Evolutionary conservation across 805 yeast genomes (phyloP), one percentile per base, ranked within the genome.

Genomic region (Ogataea trehaloabstinens): DNA sequence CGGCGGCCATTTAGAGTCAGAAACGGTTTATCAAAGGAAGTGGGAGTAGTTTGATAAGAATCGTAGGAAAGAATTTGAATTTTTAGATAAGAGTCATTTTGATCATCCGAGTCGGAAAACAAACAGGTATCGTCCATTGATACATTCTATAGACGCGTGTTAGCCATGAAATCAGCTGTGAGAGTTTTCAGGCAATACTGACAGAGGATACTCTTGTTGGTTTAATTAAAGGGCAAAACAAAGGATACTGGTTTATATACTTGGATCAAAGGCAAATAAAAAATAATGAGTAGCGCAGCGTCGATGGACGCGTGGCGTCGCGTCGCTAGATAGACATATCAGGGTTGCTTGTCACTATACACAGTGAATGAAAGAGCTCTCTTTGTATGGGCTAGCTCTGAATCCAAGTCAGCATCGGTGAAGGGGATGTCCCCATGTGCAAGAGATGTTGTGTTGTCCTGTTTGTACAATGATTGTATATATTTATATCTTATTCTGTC

Each of bases 31-130:
- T 85, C 95, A 16, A 84, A 55, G 1, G 58, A 49, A 4, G 78
- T 60, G 0, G 90, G 85, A 4, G 56, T 37, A n/a, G 69, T 44
- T 51, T 75, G 83, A 54, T 85, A 85, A n/a, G 76, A 67, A 54
- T 85, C 95, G 48, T 73, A 76, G 38, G 74, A 71, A 44, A 78
- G 74, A 39, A 85, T 68, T 53, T 84, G 90, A 10, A 83, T 51
- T 34, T 65, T 65, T 25, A 70, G 39, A n/a, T 49, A 46, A n/a
- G 38, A 31, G 4, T 31, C 35, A 19, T 42, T 29, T 21, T 27
- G 35, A 10, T 39, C 29, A 12, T 36, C 38, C 6, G 31, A 24
- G 18, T 34, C 40, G 18, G 35, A 28, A 13, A 40, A 29, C 18
- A 47, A 40, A 21, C 45, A 46, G n/a, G 31, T 28, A 15, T 35